phyloP scores from a whole-genome alignment of 75 land plant species.

The Picea glauca region DNA sequence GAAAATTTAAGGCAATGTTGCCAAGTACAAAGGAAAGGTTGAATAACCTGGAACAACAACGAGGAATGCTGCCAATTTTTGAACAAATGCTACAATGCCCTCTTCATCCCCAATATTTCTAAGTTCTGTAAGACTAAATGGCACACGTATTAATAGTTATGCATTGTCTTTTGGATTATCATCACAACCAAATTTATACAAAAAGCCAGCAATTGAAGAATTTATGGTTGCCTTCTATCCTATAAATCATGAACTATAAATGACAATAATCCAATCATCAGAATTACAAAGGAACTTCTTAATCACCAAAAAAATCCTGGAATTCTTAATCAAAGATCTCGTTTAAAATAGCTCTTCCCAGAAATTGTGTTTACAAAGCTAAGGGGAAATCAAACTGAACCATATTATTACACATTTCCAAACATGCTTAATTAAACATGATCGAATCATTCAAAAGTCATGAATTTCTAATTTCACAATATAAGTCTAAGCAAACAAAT shows the following conservation, averaged over 20 bases:
- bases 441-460: too few relatives aligned
- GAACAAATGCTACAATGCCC: conserved; percentile 24
- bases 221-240: background rate
- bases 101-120: conserved; percentile 19
- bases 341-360: background rate
- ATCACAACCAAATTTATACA: background rate
- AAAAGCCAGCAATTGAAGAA: background rate
- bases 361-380: background rate
- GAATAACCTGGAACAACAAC: conserved; percentile 25
- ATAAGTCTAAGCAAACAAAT: too few relatives aligned
- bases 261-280: background rate
- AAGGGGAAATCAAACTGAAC: too few relatives aligned
- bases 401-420: too few relatives aligned
- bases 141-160: background rate
- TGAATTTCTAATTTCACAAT: too few relatives aligned
- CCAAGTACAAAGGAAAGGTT: too few relatives aligned
- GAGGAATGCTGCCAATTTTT: conserved; percentile 26
- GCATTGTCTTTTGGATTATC: background rate
- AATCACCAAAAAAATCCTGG: background rate
- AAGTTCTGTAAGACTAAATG: conserved; percentile 10
- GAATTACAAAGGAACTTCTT: background rate
- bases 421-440: too few relatives aligned
- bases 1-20: too few relatives aligned
- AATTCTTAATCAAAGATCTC: background rate
- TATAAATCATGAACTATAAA: background rate